These are phyloP conservation scores for Fomitopsis serialis DNA, from an alignment of 768 basidiomycete genomes.

Conservation along the genomic window DNA sequence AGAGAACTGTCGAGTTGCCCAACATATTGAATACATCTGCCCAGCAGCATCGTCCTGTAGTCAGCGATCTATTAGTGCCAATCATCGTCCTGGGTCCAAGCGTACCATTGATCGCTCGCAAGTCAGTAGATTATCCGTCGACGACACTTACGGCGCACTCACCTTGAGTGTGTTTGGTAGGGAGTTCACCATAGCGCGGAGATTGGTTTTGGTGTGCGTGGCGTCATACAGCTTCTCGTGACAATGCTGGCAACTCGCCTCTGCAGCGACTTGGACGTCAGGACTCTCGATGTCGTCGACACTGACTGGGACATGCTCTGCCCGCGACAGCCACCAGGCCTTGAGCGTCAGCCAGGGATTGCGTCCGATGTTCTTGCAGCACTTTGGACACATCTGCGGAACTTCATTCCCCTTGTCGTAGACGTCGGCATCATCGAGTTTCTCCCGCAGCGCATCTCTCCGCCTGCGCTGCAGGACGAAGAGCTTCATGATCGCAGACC, in stretches of 20 bases:
- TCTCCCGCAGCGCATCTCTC: constrained; percentile 30
- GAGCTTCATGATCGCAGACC: constrained; percentile 31
- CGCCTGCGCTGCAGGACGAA: constrained; percentile 36
- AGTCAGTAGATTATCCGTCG: no score
- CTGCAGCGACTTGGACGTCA: not conserved
- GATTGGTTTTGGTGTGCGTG: constrained; percentile 8
- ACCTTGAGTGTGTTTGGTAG: constrained; percentile 16
- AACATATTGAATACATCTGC: no score
- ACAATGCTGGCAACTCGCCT: constrained; percentile 12
- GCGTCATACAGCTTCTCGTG: constrained; percentile 12
- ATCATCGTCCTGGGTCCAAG: no score
- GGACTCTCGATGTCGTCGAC: constrained; percentile 8
- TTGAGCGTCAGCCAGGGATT: constrained; percentile 14
- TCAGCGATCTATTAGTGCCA: no score
- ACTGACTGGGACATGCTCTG: not conserved
- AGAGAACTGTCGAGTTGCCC: no score
- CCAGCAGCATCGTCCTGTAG: no score
- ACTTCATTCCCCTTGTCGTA: constrained; percentile 24
- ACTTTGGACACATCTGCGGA: not conserved
- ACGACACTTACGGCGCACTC: no score
- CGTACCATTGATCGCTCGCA: no score
- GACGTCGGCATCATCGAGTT: constrained; percentile 29
- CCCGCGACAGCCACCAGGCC: constrained; percentile 9
- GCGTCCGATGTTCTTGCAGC: constrained; percentile 11
- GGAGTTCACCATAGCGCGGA: constrained; percentile 10